phyloP scores from a whole-genome alignment of 1,284 basidiomycete genomes.

The Microbotryomycetes sp. region DNA sequence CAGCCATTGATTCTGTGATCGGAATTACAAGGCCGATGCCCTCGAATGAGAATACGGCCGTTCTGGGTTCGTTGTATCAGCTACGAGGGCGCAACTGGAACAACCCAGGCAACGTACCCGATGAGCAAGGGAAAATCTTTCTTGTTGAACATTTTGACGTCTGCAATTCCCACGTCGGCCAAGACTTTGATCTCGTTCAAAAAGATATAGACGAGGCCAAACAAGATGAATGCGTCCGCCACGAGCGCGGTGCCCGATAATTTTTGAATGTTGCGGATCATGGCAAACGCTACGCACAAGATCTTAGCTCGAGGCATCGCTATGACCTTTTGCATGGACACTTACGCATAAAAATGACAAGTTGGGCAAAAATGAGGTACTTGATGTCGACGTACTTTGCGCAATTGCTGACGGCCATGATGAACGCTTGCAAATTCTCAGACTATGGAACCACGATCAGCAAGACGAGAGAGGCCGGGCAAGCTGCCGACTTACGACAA shows the following conservation, averaged over 20 bases:
- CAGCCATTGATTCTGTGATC: conserved; percentile 86
- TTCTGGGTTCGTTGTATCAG: conserved; percentile 47
- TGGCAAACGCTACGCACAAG: conserved; percentile 51
- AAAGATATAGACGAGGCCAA: conserved; percentile 53
- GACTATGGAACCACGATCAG: background rate
- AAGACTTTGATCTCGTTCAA: conserved; percentile 67
- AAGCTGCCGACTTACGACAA: conserved; percentile 57
- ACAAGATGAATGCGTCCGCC: conserved; percentile 91
- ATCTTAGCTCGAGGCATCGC: background rate
- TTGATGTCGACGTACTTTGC: conserved; percentile 59
- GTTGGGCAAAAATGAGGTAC: conserved; percentile 75
- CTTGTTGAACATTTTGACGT: conserved; percentile 80
- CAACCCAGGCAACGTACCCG: conserved; percentile 52
- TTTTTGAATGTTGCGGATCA: conserved; percentile 84
- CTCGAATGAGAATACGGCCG: conserved; percentile 97
- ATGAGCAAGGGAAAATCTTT: conserved; percentile 86
- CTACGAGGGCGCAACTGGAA: conserved; percentile 4
- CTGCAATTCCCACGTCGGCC: conserved; percentile 60
- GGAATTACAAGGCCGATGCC: conserved; percentile 95
- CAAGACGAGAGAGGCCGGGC: background rate
- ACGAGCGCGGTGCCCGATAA: conserved; percentile 85
- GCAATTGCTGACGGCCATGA: conserved; percentile 77
- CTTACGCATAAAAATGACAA: conserved; percentile 68
- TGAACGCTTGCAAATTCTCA: conserved; percentile 53
- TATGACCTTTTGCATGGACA: background rate